Evolutionary conservation across 139 green algal species (phyloP).

Genomic region (Limnomonas spitsbergensis): DNA sequence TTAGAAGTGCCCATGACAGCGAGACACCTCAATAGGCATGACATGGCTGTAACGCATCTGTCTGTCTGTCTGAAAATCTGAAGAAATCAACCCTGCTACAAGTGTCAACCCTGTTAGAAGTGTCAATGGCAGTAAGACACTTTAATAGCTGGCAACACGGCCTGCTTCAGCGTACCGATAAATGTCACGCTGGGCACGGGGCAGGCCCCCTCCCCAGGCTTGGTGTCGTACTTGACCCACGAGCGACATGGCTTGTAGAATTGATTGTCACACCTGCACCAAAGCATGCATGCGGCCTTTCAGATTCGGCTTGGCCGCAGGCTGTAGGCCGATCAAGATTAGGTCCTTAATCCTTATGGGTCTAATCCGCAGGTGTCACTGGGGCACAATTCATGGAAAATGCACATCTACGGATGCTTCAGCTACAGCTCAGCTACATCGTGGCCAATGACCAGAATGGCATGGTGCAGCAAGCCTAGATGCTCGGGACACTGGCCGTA

Average conservation of each 20-base stretch:
- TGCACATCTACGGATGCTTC: too few relatives aligned
- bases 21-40: not conserved
- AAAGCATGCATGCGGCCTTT: not conserved
- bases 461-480: too few relatives aligned
- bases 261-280: conserved; percentile 2
- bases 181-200: not conserved
- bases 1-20: not conserved
- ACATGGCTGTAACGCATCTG: not conserved
- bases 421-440: not conserved
- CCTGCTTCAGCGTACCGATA: not conserved
- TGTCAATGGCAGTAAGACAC: too few relatives aligned
- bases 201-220: not conserved
- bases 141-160: too few relatives aligned
- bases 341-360: not conserved
- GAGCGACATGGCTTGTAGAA: not conserved
- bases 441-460: too few relatives aligned
- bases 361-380: not conserved
- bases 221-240: not conserved
- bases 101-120: not conserved
- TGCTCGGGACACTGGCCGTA: too few relatives aligned
- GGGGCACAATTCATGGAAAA: too few relatives aligned
- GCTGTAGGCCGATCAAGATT: not conserved
- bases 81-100: not conserved
- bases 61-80: not conserved
- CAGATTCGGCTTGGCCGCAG: not conserved